Percentiles rank a stretch among this genome's conserved stretches.
These are phyloP conservation scores for Nakazawaea siamensis DNA, from an alignment of 805 yeast genomes.

Conservation along the genomic window DNA sequence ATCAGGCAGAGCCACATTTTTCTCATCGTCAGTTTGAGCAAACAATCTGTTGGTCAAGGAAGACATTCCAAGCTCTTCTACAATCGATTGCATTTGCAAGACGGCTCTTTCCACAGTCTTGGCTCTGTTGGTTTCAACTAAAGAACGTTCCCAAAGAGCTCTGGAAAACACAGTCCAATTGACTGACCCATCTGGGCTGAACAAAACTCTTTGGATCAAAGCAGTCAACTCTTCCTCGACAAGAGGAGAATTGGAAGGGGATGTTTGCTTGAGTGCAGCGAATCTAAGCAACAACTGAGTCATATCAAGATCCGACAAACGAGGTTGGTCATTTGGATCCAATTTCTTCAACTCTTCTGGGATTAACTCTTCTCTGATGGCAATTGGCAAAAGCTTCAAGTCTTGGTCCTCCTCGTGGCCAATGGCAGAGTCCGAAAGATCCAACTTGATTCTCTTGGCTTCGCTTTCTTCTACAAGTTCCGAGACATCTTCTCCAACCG, in stretches of 20 bases:
- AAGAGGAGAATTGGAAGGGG: conserved; percentile 64
- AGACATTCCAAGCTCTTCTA: conserved; percentile 76
- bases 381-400: conserved; percentile 51
- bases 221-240: conserved; percentile 82
- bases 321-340: conserved; percentile 82
- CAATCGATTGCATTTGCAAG: conserved; percentile 84
- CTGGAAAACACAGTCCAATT: conserved; percentile 78
- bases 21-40: conserved; percentile 31
- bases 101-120: conserved; percentile 92
- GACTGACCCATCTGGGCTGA: conserved; percentile 34
- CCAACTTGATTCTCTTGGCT: conserved; percentile 33
- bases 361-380: conserved; percentile 51
- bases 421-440: conserved; percentile 18
- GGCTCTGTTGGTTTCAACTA: conserved; percentile 71
- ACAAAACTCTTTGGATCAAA: conserved; percentile 61
- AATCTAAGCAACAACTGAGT: conserved; percentile 68
- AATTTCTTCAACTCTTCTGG: conserved; percentile 43
- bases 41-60: conserved; percentile 44
- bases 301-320: conserved; percentile 58
- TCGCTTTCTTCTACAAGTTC: conserved; percentile 26
- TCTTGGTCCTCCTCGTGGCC: conserved; percentile 15
- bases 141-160: conserved; percentile 85
- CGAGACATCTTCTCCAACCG: conserved; percentile 37
- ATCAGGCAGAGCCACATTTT: conserved; percentile 21
- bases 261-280: conserved; percentile 52